Base-by-base conservation (phyloP, 2,329 filamentous ascomycete genomes). In the Arthrobotrys musiformis region DNA sequence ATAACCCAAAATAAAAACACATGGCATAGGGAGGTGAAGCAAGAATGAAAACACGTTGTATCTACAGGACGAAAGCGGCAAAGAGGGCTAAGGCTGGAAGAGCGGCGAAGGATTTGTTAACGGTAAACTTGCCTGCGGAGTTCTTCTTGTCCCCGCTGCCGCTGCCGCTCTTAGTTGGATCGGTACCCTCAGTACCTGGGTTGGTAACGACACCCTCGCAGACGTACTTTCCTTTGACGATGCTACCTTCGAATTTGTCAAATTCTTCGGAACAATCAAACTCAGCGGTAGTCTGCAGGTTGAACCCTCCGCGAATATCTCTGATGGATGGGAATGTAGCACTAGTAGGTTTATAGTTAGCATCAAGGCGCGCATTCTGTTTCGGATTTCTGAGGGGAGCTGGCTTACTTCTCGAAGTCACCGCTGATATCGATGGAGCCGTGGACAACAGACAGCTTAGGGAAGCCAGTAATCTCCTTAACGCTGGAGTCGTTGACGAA, bases 401-500 rank as follows among this genome's bases (percentile, higher is more conserved):
- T 19, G 1, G 15, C 92, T 87, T 88, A 96, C 93, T 88, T 86
- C 79, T 89, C 88, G 84, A 97, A 96, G 86, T 90, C 91, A 82
- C 95, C 95, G 81, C 90, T 90, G 84, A 97, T 89, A 84, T 93
- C 91, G 82, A 98, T 87, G 81, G 93, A 93, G 85, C 94, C 94
- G 79, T 87, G 88, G 74, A 97, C 89, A 68, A 86, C 88, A 82
- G 88, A 82, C 28, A 99, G 88, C 79, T 86, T 83, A 78, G 88
- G 87, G 85, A 98, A 92, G 35, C 89, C 89, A 79, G 88, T 84
- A 70, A 97, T 86, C 77, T 85, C 83, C 70, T 84, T 81, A 35
- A 97, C 88, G 69, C 86, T 86, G 78, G 93, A 92, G 90, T 98
- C 97, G 89, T 97, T 97, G 85, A 92, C 91, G 82, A 99, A 89